These are phyloP conservation scores for Psidium friedrichsthalianum DNA, from an alignment of 345 rosid genomes.

Conservation along the genomic window DNA sequence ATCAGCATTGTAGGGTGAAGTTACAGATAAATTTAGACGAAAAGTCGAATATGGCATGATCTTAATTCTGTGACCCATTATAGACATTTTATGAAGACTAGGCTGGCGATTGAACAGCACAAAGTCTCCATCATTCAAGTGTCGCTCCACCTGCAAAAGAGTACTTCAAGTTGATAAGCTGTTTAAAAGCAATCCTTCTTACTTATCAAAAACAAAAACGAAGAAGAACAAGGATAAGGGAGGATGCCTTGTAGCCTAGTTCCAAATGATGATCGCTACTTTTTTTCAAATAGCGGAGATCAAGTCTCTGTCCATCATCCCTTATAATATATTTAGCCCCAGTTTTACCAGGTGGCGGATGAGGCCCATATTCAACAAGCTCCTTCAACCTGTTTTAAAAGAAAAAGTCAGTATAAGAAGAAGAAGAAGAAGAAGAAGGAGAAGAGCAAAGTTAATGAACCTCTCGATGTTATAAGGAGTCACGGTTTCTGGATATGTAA, in stretches of 20 bases:
- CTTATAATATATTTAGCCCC: conserved; percentile 96
- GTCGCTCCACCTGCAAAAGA: conserved; percentile 81
- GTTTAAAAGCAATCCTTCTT: not conserved
- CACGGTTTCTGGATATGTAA: conserved; percentile 92
- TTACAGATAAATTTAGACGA: conserved; percentile 83
- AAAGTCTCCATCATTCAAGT: conserved; percentile 84
- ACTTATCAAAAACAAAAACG: not conserved
- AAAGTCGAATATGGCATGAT: conserved; percentile 98
- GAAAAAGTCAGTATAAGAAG: not conserved
- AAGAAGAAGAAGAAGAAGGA: not conserved
- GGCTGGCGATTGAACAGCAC: conserved; percentile 96
- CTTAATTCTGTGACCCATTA: conserved; percentile 94
- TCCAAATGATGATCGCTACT: conserved; percentile 98
- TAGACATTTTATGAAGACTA: conserved; percentile 97
- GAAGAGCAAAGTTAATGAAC: conserved; percentile 10
- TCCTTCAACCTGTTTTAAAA: conserved; percentile 56
- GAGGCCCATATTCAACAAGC: conserved; percentile 95
- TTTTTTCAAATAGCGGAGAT: conserved; percentile 94
- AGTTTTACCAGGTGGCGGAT: conserved; percentile 96
- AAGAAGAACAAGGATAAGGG: not conserved
- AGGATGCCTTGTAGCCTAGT: conserved; percentile 78
- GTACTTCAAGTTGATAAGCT: not conserved
- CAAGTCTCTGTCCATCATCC: conserved; percentile 98
- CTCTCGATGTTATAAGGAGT: conserved; percentile 96
- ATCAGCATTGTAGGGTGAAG: conserved; percentile 98